Percentiles rank a stretch among this genome's conserved stretches.
Evolutionary conservation across 2,329 filamentous ascomycete species (phyloP).

Genomic region (Colletotrichum australisinense): DNA sequence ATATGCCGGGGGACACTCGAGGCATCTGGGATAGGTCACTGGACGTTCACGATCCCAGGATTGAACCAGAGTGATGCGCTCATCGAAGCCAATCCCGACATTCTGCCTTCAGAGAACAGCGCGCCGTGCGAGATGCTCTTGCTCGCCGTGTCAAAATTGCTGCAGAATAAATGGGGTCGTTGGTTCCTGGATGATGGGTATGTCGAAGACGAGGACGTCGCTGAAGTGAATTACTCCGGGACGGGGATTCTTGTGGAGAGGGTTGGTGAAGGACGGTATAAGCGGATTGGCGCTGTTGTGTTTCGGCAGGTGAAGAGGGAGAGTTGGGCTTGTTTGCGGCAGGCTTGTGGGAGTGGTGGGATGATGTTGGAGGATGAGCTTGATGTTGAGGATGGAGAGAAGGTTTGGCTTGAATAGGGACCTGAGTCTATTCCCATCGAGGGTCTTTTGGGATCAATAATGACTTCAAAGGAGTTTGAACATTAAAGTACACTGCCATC

Average conservation of each 20-base stretch:
- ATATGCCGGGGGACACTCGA: neutral
- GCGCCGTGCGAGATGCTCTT: neutral
- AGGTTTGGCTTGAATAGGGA: neutral
- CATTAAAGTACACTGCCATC: too few species aligned
- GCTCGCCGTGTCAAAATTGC: neutral
- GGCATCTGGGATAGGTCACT: neutral
- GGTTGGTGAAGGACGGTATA: neutral
- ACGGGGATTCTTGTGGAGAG: conserved; percentile 4
- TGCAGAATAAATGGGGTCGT: neutral
- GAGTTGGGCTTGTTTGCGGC: neutral
- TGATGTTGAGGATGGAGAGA: neutral
- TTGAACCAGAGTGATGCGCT: neutral
- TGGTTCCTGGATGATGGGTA: neutral
- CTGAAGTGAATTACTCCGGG: neutral
- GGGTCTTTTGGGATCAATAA: too few species aligned
- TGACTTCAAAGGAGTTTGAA: too few species aligned
- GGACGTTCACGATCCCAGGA: neutral
- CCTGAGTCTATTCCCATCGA: fast-evolving
- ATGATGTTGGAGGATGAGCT: neutral
- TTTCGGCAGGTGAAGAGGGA: neutral
- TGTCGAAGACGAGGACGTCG: conserved; percentile 1
- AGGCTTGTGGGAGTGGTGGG: neutral
- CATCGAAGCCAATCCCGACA: conserved; percentile 2
- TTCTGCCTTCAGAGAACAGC: neutral
- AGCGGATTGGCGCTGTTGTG: neutral